Percentiles rank a stretch among this genome's conserved stretches.
These are phyloP conservation scores for Colletotrichum sp. DNA, from an alignment of 2,329 filamentous ascomycete species.

Conservation along the genomic window DNA sequence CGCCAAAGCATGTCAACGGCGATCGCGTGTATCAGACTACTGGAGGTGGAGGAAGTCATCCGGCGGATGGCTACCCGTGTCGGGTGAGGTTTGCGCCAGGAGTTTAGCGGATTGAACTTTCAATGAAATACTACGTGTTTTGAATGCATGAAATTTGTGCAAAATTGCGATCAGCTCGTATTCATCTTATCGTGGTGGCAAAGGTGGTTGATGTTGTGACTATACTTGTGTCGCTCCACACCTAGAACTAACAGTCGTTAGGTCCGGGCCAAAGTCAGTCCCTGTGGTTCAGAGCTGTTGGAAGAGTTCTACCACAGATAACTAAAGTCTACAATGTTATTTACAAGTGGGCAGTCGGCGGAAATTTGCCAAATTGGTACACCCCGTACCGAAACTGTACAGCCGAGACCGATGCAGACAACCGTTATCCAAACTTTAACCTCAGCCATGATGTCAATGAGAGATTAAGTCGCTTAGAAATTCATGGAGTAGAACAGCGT, in stretches of 20 bases:
- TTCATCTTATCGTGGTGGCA: not conserved
- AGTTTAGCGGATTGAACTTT: not conserved
- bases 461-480: not conserved
- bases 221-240: not conserved
- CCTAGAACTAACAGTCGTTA: not conserved
- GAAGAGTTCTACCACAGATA: not conserved
- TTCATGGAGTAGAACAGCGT: not conserved
- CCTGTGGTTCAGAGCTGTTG: not conserved
- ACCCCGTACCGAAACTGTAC: not conserved
- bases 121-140: not conserved
- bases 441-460: not conserved
- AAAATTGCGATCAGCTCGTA: not conserved
- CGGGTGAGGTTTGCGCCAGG: not conserved
- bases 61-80: not conserved
- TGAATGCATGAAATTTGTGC: not conserved
- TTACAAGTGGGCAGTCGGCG: not conserved
- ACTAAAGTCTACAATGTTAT: no score
- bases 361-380: not conserved
- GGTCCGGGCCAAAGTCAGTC: not conserved
- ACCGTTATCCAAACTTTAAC: not conserved
- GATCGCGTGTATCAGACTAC: constrained; percentile 3
- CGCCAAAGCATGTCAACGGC: not conserved
- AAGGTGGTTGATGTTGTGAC: not conserved
- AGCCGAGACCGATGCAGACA: not conserved
- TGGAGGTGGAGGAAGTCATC: constrained; percentile 1